These are phyloP conservation scores for Peltaster fructicola DNA, from an alignment of 2,329 filamentous ascomycete genomes.

Conservation along the genomic window DNA sequence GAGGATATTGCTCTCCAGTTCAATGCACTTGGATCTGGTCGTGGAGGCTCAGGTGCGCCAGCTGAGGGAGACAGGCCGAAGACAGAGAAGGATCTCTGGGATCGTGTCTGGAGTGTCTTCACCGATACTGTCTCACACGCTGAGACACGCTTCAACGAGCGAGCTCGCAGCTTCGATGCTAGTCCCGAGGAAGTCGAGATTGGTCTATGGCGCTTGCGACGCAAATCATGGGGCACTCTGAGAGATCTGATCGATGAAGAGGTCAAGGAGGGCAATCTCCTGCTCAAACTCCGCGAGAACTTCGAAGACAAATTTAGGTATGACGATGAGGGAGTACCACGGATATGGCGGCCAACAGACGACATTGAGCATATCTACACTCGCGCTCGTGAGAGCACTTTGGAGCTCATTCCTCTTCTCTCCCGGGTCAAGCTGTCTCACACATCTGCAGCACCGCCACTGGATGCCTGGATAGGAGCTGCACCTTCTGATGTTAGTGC, in stretches of 20 bases:
- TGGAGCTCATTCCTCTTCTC: slow-evolving; percentile 77
- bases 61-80: slow-evolving; percentile 56
- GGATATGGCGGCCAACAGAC: slow-evolving; percentile 91
- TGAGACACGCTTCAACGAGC: slow-evolving; percentile 67
- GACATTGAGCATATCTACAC: slow-evolving; percentile 96
- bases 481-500: slow-evolving; percentile 56
- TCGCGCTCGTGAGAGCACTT: slow-evolving; percentile 75
- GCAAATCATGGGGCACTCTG: slow-evolving; percentile 88
- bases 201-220: slow-evolving; percentile 76
- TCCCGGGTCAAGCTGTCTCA: slow-evolving; percentile 63
- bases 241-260: slow-evolving; percentile 88
- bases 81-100: slow-evolving; percentile 79
- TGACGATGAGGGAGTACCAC: slow-evolving; percentile 80
- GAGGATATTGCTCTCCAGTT: slow-evolving; percentile 87
- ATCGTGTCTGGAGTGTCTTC: slow-evolving; percentile 83
- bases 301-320: slow-evolving; percentile 99
- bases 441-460: slow-evolving; percentile 60
- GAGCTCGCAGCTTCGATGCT: slow-evolving; percentile 86
- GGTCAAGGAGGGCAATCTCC: slow-evolving; percentile 90
- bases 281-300: slow-evolving; percentile 90
- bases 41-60: slow-evolving; percentile 64
- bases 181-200: slow-evolving; percentile 80
- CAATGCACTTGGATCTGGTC: slow-evolving; percentile 82
- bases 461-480: slow-evolving; percentile 66
- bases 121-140: slow-evolving; percentile 68